These are phyloP conservation scores for Claviceps paspali DNA, from an alignment of 2,329 filamentous ascomycete species.

Conservation along the genomic window DNA sequence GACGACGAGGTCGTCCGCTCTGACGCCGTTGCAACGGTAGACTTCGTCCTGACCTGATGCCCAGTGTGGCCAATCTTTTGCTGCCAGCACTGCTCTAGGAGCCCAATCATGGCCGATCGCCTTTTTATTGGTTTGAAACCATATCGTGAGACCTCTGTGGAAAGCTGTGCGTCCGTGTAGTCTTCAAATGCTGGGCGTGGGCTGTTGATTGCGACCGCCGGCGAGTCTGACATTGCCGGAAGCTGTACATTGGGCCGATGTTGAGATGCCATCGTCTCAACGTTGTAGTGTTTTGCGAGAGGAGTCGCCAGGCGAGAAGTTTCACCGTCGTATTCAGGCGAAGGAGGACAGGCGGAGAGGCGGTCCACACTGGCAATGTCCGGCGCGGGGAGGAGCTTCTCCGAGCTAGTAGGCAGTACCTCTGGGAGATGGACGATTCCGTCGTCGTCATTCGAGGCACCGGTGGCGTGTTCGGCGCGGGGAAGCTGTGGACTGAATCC, in stretches of 20 bases:
- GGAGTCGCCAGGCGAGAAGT: neutral
- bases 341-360: neutral
- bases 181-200: slow-evolving; percentile 40
- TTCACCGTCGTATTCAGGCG: neutral
- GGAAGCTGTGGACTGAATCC: neutral
- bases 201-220: neutral
- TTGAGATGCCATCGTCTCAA: neutral
- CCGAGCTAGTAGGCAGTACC: slow-evolving; percentile 7
- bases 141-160: slow-evolving; percentile 45
- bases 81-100: slow-evolving; percentile 58
- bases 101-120: slow-evolving; percentile 51
- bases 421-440: slow-evolving; percentile 13
- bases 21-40: slow-evolving; percentile 1
- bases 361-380: neutral
- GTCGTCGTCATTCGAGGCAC: slow-evolving; percentile 5
- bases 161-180: slow-evolving; percentile 47
- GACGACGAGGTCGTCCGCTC: slow-evolving; percentile 2
- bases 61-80: slow-evolving; percentile 29
- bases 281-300: neutral
- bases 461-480: neutral
- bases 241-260: neutral
- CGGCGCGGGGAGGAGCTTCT: neutral
- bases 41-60: slow-evolving; percentile 8
- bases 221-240: neutral
- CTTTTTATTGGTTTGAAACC: slow-evolving; percentile 60